A percentile compares a stretch with the other conserved stretches of the same genome.
phyloP scores from a whole-genome alignment of 345 rosid genomes.

The Salix viminalis region DNA sequence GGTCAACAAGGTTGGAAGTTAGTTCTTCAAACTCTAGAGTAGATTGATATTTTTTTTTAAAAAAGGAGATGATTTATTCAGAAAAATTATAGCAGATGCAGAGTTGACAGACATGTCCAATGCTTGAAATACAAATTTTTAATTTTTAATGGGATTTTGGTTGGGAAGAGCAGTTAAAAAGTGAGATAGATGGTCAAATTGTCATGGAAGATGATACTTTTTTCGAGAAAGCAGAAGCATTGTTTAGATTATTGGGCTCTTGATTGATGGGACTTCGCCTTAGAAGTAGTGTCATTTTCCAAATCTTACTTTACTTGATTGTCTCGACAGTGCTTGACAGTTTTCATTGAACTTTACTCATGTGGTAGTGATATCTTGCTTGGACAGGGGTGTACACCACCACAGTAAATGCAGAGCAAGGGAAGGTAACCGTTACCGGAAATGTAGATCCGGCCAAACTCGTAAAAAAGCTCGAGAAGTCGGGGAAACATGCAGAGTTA shows the following conservation, averaged over 20 bases:
- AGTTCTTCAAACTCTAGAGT: neutral
- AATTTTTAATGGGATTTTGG: neutral
- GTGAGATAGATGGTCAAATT: neutral
- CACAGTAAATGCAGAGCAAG: slow-evolving; percentile 70
- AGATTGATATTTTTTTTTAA: neutral
- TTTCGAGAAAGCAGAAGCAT: neutral
- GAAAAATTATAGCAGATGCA: neutral
- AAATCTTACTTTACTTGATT: neutral
- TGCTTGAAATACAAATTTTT: neutral
- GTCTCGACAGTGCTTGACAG: neutral
- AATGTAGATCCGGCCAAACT: slow-evolving; percentile 68
- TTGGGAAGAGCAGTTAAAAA: neutral
- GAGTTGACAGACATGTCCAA: neutral
- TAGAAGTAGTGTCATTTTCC: neutral
- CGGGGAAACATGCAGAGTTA: slow-evolving; percentile 88
- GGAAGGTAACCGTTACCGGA: slow-evolving; percentile 80
- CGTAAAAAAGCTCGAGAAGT: slow-evolving; percentile 69
- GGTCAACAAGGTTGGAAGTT: neutral
- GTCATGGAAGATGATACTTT: neutral
- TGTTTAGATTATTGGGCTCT: neutral
- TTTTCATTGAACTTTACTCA: neutral
- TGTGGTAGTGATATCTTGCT: neutral
- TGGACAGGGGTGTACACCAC: slow-evolving; percentile 63
- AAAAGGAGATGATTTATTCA: neutral
- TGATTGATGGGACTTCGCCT: neutral